Conservation (phyloP, 2,329 filamentous ascomycete genomes). For the Penicillium sp. region DNA sequence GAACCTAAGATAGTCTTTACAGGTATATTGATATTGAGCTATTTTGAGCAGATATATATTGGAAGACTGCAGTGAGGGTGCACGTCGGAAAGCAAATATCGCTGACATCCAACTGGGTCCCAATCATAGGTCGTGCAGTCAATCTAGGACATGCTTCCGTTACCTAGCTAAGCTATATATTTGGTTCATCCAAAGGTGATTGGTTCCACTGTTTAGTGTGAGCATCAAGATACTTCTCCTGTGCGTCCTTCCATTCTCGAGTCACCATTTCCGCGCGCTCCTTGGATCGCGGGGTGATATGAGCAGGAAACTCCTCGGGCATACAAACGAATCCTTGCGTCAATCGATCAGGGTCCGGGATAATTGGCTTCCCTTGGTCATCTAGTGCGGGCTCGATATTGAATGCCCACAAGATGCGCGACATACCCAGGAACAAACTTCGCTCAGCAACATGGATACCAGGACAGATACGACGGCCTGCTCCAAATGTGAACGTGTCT, state of each 20-base stretch:
- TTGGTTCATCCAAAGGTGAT: slow-evolving; percentile 1
- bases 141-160: no score
- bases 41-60: background rate
- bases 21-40: background rate
- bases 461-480: slow-evolving; percentile 61
- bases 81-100: background rate
- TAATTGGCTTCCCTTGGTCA: slow-evolving; percentile 36
- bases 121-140: background rate
- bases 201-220: slow-evolving; percentile 19
- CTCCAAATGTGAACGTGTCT: slow-evolving; percentile 60
- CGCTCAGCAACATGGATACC: slow-evolving; percentile 60
- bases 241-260: slow-evolving; percentile 18
- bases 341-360: slow-evolving; percentile 46
- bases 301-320: slow-evolving; percentile 46
- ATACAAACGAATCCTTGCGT: slow-evolving; percentile 51
- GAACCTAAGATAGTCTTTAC: background rate
- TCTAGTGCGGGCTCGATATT: slow-evolving; percentile 41
- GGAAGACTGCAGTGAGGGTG: background rate
- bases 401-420: slow-evolving; percentile 56
- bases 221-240: slow-evolving; percentile 16
- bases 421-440: slow-evolving; percentile 53
- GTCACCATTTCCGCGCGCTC: slow-evolving; percentile 31
- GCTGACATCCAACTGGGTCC: background rate
- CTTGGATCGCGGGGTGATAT: slow-evolving; percentile 42
- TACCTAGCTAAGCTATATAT: background rate